Evolutionary conservation across 345 rosid genomes (phyloP), one percentile per base, ranked within the genome.

Genomic region (Eucalyptus cloeziana): DNA sequence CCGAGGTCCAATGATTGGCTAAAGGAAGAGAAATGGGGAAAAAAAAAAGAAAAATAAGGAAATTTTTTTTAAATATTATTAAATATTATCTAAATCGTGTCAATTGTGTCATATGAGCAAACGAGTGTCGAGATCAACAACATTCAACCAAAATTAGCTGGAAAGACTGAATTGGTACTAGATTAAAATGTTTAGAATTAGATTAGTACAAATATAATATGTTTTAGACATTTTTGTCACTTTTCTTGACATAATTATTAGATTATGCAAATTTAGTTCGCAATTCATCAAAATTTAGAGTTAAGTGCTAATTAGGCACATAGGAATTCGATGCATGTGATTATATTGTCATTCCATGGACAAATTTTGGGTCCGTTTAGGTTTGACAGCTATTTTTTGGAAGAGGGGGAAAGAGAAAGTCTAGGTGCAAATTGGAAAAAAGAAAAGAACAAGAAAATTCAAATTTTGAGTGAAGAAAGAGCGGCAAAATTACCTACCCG

Each of bases 61-160:
- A 8, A 17, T 0, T 17, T 19, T 8, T 0, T 19, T 21, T 0
- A 7, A 52, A 52, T 7, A 8, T 52, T 19, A 52, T 52, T 21
- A 52, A 52, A 52, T 8, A 52, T 52, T 52, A 52, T 52, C 0
- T 0, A 52, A 21, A 52, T 52, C 1, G 2, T 52, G 25, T 0
- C 0, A 1, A 10, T 52, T 1, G 25, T 52, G 25, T 1, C 2
- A 21, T 52, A 0, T 21, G 58, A 52, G 58, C 10, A 52, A 4
- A 52, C 1, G 0, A 0, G 25, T 21, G 58, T 52, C 0, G 25
- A 52, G 58, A 52, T 8, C 0, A 52, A 0, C 1, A 52, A 52
- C 21, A 52, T 52, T 52, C 2, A 52, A 0, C 0, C 2, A 19
- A 0, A 52, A 52, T 21, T 52, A 52, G 58, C 1, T 8, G 0